These are phyloP conservation scores for Salvia miltiorrhiza DNA, from an alignment of 257 asterid genomes.

Conservation along the genomic window DNA sequence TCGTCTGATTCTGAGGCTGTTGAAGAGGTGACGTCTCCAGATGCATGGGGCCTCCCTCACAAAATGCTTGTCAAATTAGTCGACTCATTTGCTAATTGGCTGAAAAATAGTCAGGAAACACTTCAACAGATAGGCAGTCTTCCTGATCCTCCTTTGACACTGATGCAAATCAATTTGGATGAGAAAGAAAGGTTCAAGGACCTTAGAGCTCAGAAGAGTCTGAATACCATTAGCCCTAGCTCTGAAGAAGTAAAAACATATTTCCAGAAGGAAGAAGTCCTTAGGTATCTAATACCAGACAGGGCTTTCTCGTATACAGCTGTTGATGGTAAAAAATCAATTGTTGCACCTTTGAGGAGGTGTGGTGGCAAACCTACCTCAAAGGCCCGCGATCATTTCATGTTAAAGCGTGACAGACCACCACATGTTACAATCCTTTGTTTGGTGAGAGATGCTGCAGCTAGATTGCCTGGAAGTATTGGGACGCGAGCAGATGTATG, in stretches of 20 bases:
- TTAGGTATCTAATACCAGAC: slow-evolving; percentile 95
- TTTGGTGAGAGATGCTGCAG: slow-evolving; percentile 98
- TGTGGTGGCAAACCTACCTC: slow-evolving; percentile 99
- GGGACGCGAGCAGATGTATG: slow-evolving; percentile 99
- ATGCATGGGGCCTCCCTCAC: slow-evolving; percentile 92
- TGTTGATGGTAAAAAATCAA: slow-evolving; percentile 89
- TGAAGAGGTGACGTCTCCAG: slow-evolving; percentile 92
- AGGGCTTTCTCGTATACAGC: slow-evolving; percentile 91
- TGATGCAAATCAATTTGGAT: slow-evolving; percentile 73
- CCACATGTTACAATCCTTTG: slow-evolving; percentile 98
- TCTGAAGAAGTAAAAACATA: slow-evolving; percentile 85
- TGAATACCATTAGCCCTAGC: slow-evolving; percentile 81
- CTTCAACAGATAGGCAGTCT: slow-evolving; percentile 97
- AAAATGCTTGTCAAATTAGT: slow-evolving; percentile 96
- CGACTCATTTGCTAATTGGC: slow-evolving; percentile 96
- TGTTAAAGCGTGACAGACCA: slow-evolving; percentile 93
- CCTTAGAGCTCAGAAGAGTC: slow-evolving; percentile 96
- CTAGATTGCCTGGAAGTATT: slow-evolving; percentile 97
- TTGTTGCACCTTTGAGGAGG: slow-evolving; percentile 97
- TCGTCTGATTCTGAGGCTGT: slow-evolving; percentile 51
- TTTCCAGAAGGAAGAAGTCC: slow-evolving; percentile 87
- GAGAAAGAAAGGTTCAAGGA: slow-evolving; percentile 98
- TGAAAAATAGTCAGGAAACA: slow-evolving; percentile 95
- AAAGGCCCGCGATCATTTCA: slow-evolving; percentile 98
- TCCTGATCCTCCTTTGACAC: slow-evolving; percentile 76